These are phyloP conservation scores for Nepenthes alata DNA, from an alignment of 179 eudicot species.

Conservation along the genomic window DNA sequence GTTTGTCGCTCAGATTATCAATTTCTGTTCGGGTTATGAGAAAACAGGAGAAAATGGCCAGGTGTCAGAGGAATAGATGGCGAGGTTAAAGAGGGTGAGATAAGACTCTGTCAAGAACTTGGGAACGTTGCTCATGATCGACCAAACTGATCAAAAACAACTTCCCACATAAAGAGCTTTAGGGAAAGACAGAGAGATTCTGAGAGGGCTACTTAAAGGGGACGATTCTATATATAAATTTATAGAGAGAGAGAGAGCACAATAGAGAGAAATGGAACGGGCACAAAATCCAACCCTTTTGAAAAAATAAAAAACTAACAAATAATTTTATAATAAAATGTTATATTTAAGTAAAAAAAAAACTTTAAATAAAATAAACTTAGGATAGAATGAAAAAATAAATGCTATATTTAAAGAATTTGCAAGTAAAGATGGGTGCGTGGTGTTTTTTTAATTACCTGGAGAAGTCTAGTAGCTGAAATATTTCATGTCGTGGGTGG, in stretches of 20 bases:
- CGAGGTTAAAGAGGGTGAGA: constrained; percentile 44
- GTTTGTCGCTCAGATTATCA: not conserved
- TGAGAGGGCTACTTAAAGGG: not conserved
- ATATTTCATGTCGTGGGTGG: too few relatives aligned
- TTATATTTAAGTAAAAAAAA: too few relatives aligned
- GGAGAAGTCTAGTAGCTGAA: too few relatives aligned
- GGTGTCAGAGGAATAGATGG: constrained; percentile 66
- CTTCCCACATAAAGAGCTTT: constrained; percentile 8
- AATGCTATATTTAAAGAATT: too few relatives aligned
- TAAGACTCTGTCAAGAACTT: constrained; percentile 52
- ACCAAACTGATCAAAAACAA: not conserved
- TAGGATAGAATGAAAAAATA: too few relatives aligned
- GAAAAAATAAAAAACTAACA: not conserved
- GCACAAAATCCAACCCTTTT: too few relatives aligned
- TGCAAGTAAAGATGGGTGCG: too few relatives aligned
- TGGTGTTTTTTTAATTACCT: too few relatives aligned
- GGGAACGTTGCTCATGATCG: constrained; percentile 78
- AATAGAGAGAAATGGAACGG: not conserved
- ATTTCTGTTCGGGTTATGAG: constrained; percentile 18
- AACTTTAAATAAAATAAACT: too few relatives aligned
- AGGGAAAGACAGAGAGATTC: constrained; percentile 13
- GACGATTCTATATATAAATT: constrained; percentile 7
- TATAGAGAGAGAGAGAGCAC: constrained; percentile 7
- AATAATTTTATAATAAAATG: not conserved
- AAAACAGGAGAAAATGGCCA: constrained; percentile 60